A percentile compares a stretch with the other conserved stretches of the same genome.
Evolutionary conservation across 2,329 filamentous ascomycete species (phyloP).

Genomic region (Diaporthe batatas): DNA sequence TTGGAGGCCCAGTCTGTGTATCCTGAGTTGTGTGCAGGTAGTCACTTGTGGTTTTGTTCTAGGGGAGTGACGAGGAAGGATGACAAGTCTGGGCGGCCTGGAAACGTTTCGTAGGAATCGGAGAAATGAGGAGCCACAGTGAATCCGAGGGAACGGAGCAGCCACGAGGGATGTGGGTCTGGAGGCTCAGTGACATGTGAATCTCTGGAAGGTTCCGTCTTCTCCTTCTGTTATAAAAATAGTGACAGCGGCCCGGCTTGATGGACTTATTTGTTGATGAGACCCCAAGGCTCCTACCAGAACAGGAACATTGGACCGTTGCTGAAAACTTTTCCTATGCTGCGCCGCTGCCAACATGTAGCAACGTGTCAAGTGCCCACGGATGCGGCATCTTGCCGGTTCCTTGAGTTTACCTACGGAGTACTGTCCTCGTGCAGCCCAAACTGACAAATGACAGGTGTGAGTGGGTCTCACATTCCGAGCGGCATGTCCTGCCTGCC

Average conservation of each 20-base stretch:
- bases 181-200: slow-evolving; percentile 17
- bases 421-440: slow-evolving; percentile 17
- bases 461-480: slow-evolving; percentile 23
- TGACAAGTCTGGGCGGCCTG: slow-evolving; percentile 6
- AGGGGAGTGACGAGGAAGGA: slow-evolving; percentile 1
- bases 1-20: background rate
- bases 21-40: slow-evolving; percentile 31
- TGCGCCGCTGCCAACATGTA: slow-evolving; percentile 10
- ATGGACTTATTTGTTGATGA: background rate
- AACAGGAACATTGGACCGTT: background rate
- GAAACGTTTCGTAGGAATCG: slow-evolving; percentile 23
- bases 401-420: background rate
- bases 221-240: slow-evolving; percentile 15
- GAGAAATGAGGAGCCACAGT: slow-evolving; percentile 29
- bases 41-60: slow-evolving; percentile 32
- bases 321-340: slow-evolving; percentile 1
- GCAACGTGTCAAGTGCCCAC: slow-evolving; percentile 32
- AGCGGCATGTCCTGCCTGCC: slow-evolving; percentile 1
- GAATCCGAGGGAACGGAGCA: slow-evolving; percentile 22
- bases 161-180: slow-evolving; percentile 34
- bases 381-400: slow-evolving; percentile 5
- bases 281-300: background rate
- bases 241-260: slow-evolving; percentile 6
- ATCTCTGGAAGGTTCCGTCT: slow-evolving; percentile 32
- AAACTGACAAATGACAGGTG: slow-evolving; percentile 32